phyloP scores from a whole-genome alignment of 495 filamentous ascomycete species.

The Penicillium goetzii region DNA sequence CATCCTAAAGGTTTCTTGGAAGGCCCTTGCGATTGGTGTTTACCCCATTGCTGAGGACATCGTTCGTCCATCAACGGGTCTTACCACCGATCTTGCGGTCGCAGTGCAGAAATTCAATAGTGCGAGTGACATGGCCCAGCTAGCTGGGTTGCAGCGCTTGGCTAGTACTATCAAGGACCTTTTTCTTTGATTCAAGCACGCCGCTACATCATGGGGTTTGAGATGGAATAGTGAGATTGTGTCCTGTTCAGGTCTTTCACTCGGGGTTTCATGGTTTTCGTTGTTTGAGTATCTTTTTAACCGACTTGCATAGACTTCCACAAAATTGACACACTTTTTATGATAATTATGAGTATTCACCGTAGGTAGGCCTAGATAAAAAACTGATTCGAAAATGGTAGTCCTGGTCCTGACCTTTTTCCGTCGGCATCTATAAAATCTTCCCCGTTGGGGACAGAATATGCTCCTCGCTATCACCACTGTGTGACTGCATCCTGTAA shows the following conservation, averaged over 20 bases:
- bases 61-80: background rate
- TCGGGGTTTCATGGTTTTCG: background rate
- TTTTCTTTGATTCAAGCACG: background rate
- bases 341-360: background rate
- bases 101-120: background rate
- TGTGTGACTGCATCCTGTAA: background rate
- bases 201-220: background rate
- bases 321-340: background rate
- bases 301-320: background rate
- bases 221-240: background rate
- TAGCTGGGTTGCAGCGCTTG: background rate
- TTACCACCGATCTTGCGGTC: background rate
- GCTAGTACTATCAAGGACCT: background rate
- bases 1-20: background rate
- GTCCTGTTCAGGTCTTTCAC: background rate
- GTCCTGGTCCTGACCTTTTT: background rate
- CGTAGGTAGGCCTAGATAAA: background rate
- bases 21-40: background rate
- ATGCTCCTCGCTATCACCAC: constrained; percentile 1
- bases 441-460: background rate
- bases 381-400: background rate
- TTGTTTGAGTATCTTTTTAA: background rate
- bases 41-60: background rate
- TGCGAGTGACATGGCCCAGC: background rate
- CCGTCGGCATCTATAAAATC: background rate